Evolutionary conservation across 2,329 filamentous ascomycete species (phyloP).

Genomic region (Ceratocystis destructans): DNA sequence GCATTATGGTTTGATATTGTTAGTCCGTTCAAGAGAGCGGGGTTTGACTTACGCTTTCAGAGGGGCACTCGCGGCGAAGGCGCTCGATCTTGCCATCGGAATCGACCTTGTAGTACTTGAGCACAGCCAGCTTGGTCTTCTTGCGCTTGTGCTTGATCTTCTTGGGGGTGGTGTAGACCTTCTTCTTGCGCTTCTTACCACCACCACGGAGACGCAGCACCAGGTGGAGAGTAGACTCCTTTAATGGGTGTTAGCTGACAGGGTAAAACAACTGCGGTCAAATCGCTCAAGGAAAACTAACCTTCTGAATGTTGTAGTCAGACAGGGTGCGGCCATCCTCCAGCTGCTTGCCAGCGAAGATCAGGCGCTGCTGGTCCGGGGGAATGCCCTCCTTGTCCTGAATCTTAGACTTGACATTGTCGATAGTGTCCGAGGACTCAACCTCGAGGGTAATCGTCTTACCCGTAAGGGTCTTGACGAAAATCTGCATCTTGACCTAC

Average conservation of each 20-base stretch:
- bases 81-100: constrained; percentile 99
- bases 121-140: constrained; percentile 99
- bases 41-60: constrained; percentile 56
- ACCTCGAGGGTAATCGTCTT: constrained; percentile 99
- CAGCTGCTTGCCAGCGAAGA: constrained; percentile 99
- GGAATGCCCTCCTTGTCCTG: constrained; percentile 99
- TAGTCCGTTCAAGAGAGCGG: neutral
- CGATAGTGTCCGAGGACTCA: constrained; percentile 98
- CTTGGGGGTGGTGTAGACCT: constrained; percentile 99
- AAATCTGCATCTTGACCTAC: constrained; percentile 58
- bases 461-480: constrained; percentile 83
- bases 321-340: constrained; percentile 97
- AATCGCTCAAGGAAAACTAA: constrained; percentile 30
- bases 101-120: constrained; percentile 99
- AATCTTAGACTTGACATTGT: constrained; percentile 99
- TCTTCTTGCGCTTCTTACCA: constrained; percentile 99
- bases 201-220: constrained; percentile 97
- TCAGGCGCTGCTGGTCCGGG: constrained; percentile 97
- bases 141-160: constrained; percentile 99
- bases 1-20: constrained; percentile 25
- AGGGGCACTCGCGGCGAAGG: constrained; percentile 92
- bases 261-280: neutral
- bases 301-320: constrained; percentile 99
- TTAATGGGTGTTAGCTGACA: constrained; percentile 10
- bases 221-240: constrained; percentile 73